Percentiles rank a stretch among this genome's conserved stretches.
Evolutionary conservation across 805 yeast genomes (phyloP).

Genomic region (Barnettozyma pratensis): DNA sequence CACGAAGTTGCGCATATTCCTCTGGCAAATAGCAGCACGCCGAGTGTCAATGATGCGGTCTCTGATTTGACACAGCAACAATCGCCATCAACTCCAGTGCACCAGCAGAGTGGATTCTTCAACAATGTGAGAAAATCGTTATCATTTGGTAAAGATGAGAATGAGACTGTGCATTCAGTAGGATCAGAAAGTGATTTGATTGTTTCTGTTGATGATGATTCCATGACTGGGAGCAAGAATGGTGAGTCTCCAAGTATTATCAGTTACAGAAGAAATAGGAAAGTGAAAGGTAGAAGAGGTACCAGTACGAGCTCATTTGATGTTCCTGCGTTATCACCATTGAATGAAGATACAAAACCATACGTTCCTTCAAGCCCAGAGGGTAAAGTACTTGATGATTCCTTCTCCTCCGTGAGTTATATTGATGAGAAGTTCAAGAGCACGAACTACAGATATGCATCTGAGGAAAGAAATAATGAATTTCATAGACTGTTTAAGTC

Average conservation of each 20-base stretch:
- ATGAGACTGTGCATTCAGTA: neutral
- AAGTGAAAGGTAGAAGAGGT: conserved; percentile 12
- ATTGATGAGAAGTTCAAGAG: conserved; percentile 53
- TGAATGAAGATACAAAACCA: conserved; percentile 16
- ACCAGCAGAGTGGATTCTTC: conserved; percentile 14
- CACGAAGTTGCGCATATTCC: conserved; percentile 39
- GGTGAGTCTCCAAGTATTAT: conserved; percentile 21
- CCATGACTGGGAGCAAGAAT: conserved; percentile 1
- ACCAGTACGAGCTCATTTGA: conserved; percentile 18
- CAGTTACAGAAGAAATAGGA: conserved; percentile 19
- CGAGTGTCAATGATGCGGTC: conserved; percentile 20
- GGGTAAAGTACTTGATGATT: neutral
- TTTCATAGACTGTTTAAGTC: conserved; percentile 73
- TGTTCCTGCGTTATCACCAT: conserved; percentile 14
- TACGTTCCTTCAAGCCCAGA: conserved; percentile 7
- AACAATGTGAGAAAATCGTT: conserved; percentile 19
- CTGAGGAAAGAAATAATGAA: conserved; percentile 58
- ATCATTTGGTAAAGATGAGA: conserved; percentile 8
- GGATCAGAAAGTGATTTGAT: conserved; percentile 4
- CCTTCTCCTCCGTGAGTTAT: conserved; percentile 38
- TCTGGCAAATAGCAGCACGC: conserved; percentile 8
- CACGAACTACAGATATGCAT: conserved; percentile 60
- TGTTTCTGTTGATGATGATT: neutral
- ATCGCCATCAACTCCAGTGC: conserved; percentile 16
- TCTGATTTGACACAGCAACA: conserved; percentile 12